These are phyloP conservation scores for Violaceomyces palustris DNA, from an alignment of 1,284 basidiomycete species.

Conservation along the genomic window DNA sequence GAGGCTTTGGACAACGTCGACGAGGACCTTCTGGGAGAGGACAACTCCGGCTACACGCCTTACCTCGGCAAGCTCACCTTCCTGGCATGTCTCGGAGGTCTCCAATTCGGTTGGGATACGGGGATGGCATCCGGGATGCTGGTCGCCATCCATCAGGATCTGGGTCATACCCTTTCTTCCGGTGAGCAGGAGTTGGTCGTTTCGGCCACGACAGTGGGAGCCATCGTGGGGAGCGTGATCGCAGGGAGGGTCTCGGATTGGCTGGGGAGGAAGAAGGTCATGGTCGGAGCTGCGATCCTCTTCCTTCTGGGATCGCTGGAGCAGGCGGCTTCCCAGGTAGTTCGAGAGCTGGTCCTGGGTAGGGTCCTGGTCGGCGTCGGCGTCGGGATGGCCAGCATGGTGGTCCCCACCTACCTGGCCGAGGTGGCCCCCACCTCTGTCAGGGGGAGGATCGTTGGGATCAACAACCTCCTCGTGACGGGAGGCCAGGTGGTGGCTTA, in stretches of 20 bases:
- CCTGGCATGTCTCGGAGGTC: conserved; percentile 27
- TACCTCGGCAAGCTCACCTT: conserved; percentile 30
- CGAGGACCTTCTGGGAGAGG: conserved; percentile 1
- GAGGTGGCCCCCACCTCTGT: conserved; percentile 37
- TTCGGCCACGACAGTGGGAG: conserved; percentile 38
- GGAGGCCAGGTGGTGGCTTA: conserved; percentile 46
- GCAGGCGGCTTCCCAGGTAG: conserved; percentile 39
- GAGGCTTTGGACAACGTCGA: too few species aligned
- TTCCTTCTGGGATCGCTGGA: conserved; percentile 42
- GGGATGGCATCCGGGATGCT: conserved; percentile 38
- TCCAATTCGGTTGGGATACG: conserved; percentile 42
- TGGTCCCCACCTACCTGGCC: conserved; percentile 36
- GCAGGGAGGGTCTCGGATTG: conserved; percentile 34
- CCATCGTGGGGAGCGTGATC: conserved; percentile 34
- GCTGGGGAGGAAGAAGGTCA: conserved; percentile 36
- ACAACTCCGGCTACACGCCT: conserved; percentile 3
- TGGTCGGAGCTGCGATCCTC: conserved; percentile 29
- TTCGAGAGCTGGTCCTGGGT: conserved; percentile 40
- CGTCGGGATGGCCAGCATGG: conserved; percentile 40
- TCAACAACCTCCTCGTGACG: conserved; percentile 42
- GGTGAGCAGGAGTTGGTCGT: conserved; percentile 46
- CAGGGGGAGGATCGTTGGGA: conserved; percentile 34
- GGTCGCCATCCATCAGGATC: conserved; percentile 33
- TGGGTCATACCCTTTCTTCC: conserved; percentile 35
- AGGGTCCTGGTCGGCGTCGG: conserved; percentile 36